Conservation (phyloP, 352 stramenopile species). For the Phytophthora cactorum region DNA sequence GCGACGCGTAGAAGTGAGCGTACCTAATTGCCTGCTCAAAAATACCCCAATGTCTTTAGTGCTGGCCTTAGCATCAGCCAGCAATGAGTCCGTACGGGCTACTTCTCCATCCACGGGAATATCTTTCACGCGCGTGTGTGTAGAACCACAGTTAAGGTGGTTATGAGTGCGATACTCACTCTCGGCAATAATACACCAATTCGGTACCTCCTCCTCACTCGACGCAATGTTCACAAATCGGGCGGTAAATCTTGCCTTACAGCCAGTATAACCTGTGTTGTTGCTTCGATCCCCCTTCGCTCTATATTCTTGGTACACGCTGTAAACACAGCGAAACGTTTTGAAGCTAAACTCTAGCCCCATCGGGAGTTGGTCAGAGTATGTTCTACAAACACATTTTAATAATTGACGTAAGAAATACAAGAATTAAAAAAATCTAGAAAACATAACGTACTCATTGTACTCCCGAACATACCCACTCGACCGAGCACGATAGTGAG, state of each 20-base stretch:
- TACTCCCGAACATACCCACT: too few relatives aligned
- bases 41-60: neutral
- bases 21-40: neutral
- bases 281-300: neutral
- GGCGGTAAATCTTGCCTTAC: neutral
- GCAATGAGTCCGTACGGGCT: neutral
- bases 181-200: neutral
- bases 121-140: neutral
- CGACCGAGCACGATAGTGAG: too few relatives aligned
- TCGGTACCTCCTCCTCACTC: neutral
- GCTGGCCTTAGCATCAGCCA: neutral
- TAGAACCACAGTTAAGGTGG: neutral
- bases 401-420: too few relatives aligned
- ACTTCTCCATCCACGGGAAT: neutral
- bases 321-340: neutral
- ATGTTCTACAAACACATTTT: neutral
- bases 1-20: neutral
- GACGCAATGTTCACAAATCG: neutral
- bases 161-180: slow-evolving; percentile 1
- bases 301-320: neutral
- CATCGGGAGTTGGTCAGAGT: neutral
- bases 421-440: too few relatives aligned
- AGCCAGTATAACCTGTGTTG: neutral
- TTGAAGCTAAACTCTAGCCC: neutral
- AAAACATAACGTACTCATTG: too few relatives aligned